Base-by-base conservation (phyloP, 352 stramenopile species). In the Phytophthora cryptogea region DNA sequence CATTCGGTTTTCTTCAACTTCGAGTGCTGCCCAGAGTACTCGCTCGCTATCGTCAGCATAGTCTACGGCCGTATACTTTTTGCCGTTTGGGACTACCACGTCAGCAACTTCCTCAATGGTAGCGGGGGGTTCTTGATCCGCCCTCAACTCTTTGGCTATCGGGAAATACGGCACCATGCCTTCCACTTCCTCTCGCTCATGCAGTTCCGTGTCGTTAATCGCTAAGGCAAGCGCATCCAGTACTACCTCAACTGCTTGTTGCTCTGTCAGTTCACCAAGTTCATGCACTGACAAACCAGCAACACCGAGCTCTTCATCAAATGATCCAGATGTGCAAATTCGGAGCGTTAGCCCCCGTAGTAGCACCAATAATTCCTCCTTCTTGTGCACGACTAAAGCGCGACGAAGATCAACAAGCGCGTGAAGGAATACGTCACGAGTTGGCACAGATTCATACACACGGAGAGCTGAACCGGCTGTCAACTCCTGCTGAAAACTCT, bases 1-100 rank as follows among this genome's bases (percentile, higher is more conserved):
- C 78, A 92, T 88, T 1, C 83, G 68, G 36, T 89, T 91, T 36
- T 93, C 84, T 63, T 95, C 86, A 0, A 95, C 86, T 65, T 94
- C 82, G 1, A 92, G 69, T 8, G 80, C 83, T 45, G 86, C 86
- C 74, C 77, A 89, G 16, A 93, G 47, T 3, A 88, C 71, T 1
- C 74, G 72, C 39, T 90, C 80, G 23, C 63, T 64, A 0, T 80
- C 72, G 20, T 93, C 80, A 36, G 72, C 54, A 43, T 62, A 61
- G 16, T 69, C 63, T 40, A 63, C 56, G 11, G 10, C 66, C 8
- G 57, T n/a, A 35, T 69, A 66, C 33, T 58, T 68, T 28, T 62
- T 61, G 11, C 7, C 37, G 14, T 16, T 16, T 42, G n/a, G 20
- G 4, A 56, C 60, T 43, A 61, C 52, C 11, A 60, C 45, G 20